These are phyloP conservation scores for Crataegus laevigata DNA, from an alignment of 306 rosid genomes.

Conservation along the genomic window DNA sequence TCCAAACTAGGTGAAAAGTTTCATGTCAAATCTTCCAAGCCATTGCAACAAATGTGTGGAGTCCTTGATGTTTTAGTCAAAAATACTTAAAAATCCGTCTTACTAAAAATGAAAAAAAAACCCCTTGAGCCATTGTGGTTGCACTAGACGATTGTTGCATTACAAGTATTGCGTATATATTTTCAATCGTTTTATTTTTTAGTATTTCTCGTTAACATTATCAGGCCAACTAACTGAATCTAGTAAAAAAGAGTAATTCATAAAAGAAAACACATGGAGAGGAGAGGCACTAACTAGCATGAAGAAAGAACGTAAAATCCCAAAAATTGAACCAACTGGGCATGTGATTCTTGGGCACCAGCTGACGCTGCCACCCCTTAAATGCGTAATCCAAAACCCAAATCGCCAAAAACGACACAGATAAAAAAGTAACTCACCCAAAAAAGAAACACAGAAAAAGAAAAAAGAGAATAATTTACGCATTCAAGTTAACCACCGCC, in stretches of 20 bases:
- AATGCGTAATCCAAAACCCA: conserved; percentile 25
- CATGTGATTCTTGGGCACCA: conserved; percentile 35
- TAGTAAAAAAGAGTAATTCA: neutral
- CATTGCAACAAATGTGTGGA: neutral
- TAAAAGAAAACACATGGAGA: conserved; percentile 1
- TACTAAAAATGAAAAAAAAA: no score
- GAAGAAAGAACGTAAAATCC: conserved; percentile 26
- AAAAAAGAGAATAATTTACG: neutral
- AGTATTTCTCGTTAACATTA: no score
- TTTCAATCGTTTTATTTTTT: no score
- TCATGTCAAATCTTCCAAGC: neutral
- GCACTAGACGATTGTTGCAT: no score
- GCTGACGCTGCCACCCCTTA: conserved; percentile 24
- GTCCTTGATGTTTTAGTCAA: neutral
- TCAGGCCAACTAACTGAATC: no score
- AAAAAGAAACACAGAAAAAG: neutral
- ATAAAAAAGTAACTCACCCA: neutral
- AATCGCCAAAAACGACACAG: neutral
- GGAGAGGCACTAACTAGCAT: neutral
- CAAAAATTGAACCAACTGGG: conserved; percentile 14
- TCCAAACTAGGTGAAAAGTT: neutral
- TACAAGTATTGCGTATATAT: no score
- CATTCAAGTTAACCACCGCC: neutral
- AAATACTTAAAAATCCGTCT: no score
- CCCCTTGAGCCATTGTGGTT: no score